Evolutionary conservation across 2,329 filamentous ascomycete species (phyloP).

Genomic region (Zasmidium angulare): DNA sequence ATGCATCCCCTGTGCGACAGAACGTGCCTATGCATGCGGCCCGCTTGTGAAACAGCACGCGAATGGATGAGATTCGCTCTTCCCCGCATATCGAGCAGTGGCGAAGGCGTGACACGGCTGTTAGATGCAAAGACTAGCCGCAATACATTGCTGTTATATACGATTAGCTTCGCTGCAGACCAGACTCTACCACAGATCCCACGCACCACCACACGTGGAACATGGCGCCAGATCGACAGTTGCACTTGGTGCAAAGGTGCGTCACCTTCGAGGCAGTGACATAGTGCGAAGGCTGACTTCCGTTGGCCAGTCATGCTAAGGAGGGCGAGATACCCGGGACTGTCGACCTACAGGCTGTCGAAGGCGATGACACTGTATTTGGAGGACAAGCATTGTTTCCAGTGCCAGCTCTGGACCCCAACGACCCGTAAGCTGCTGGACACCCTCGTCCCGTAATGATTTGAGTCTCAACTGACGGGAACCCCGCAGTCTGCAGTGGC

Average conservation of each 20-base stretch:
- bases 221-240: conserved; percentile 11
- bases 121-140: no score
- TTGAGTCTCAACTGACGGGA: neutral
- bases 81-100: no score
- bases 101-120: no score
- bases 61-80: no score
- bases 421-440: conserved; percentile 50
- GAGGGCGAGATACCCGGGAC: conserved; percentile 59
- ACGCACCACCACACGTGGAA: no score
- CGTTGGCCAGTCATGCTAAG: conserved; percentile 50
- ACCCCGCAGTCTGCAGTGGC: conserved; percentile 44
- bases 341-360: conserved; percentile 53
- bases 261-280: neutral
- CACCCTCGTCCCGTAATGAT: neutral
- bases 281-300: neutral
- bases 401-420: conserved; percentile 61
- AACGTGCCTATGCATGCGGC: no score
- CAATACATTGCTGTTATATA: no score
- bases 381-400: conserved; percentile 60
- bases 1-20: no score
- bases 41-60: no score
- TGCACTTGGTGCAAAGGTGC: conserved; percentile 21
- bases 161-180: no score
- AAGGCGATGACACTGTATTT: conserved; percentile 60
- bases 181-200: no score